Percentiles rank a stretch among this genome's conserved stretches.
phyloP scores from a whole-genome alignment of 257 asterid genomes.

The Sherardia arvensis region DNA sequence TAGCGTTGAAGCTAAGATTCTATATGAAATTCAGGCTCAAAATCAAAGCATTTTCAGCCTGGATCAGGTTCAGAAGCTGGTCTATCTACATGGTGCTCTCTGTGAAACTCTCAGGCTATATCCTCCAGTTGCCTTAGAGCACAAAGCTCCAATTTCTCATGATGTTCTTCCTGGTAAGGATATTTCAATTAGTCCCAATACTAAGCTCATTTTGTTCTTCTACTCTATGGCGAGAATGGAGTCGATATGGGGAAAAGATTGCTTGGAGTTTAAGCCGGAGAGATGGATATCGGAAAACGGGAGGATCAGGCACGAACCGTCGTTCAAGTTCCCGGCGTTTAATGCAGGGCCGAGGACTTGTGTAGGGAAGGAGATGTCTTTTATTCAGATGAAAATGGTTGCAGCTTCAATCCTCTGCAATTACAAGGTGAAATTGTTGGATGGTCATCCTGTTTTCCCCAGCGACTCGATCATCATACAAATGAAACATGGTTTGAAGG shows the following conservation, averaged over 20 bases:
- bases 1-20: not conserved
- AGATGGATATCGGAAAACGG: constrained; percentile 15
- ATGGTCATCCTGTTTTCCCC: constrained; percentile 1
- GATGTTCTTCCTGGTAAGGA: constrained; percentile 13
- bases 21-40: not conserved
- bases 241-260: constrained; percentile 16
- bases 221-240: constrained; percentile 19
- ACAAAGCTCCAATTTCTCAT: not conserved
- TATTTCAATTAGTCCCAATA: not conserved
- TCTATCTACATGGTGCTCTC: constrained; percentile 9
- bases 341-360: constrained; percentile 22
- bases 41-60: not conserved
- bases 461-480: not conserved
- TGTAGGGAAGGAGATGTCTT: constrained; percentile 22
- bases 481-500: constrained; percentile 5
- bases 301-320: not conserved
- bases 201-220: not conserved
- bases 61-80: not conserved
- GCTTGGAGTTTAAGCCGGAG: constrained; percentile 16
- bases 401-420: constrained; percentile 10
- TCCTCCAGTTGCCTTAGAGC: not conserved
- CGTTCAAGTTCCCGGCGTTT: constrained; percentile 13
- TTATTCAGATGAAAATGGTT: constrained; percentile 12
- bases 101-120: constrained; percentile 10
- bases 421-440: not conserved